Evolutionary conservation across 306 rosid species (phyloP), one percentile per base, ranked within the genome.

Genomic region (Quercus ilex): DNA sequence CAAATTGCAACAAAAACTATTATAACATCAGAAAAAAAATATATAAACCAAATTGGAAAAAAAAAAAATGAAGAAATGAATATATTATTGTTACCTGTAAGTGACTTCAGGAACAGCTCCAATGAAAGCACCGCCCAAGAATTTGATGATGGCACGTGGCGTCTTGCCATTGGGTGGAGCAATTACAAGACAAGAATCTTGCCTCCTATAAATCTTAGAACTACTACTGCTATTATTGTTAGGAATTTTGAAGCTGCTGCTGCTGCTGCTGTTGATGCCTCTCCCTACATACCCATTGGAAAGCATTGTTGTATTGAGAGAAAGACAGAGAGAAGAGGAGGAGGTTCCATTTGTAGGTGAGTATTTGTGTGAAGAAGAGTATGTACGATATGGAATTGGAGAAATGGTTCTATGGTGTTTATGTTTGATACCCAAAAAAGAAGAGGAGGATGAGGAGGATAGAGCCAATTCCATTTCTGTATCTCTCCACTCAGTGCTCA

Each of bases 61-160:
- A 5, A 18, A 69, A 10, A 20, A 76, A 84, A 74, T 49, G 69
- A 65, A 71, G 52, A 31, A 56, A 17, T n/a, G 1, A 67, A 56
- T 31, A 1, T 35, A 41, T 8, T 77, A 49, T 8, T 19, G 1
- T 6, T 41, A 92, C 97, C 99, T 85, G 90, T 93, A 95, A 11
- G 98, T 90, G 78, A 91, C 87, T 87, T 95, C 93, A 68, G 98
- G 99, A 76, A 89, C 92, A 82, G 98, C 99, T 71, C 99, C 99
- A 74, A 95, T 81, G 83, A 95, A 93, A 43, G 97, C 99, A 72
- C 99, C 99, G 21, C 98, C 99, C 55, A 95, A 67, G 89, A 95
- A 95, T 75, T 95, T 87, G 92, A 95, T 80, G 79, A 95, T 86
- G 28, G 99, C 99, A 4, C 93, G 89, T 59, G 98, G 98, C 82